Percentiles rank a stretch among this genome's conserved stretches.
phyloP scores from a whole-genome alignment of 169 alveolate genomes.

The Babesia ovis region DNA sequence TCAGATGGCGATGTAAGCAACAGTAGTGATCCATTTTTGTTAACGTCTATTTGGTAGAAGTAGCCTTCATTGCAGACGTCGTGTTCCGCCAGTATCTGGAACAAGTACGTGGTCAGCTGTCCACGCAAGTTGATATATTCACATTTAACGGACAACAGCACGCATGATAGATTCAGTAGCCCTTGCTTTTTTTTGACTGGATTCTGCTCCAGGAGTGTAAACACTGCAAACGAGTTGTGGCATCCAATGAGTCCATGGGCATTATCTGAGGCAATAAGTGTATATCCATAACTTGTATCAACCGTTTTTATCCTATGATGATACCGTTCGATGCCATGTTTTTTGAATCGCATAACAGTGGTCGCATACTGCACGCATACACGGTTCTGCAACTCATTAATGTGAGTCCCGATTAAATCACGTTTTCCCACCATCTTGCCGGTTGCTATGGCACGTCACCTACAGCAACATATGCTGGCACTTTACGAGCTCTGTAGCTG shows the following conservation, averaged over 20 bases:
- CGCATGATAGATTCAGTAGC: not conserved
- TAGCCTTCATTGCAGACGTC: conserved; percentile 37
- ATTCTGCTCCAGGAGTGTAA: conserved; percentile 50
- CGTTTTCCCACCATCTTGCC: not conserved
- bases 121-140: conserved; percentile 18
- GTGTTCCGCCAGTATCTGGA: conserved; percentile 47
- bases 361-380: conserved; percentile 26
- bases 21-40: conserved; percentile 37
- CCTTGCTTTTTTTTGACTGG: conserved; percentile 22
- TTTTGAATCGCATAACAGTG: conserved; percentile 7
- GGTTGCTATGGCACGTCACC: no score
- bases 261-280: conserved; percentile 1
- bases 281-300: conserved; percentile 10
- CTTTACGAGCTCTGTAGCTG: no score
- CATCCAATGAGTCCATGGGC: conserved; percentile 23
- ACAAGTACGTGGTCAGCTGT: conserved; percentile 15
- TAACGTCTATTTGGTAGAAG: conserved; percentile 52
- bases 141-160: conserved; percentile 47
- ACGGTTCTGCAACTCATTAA: conserved; percentile 10
- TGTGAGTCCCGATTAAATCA: conserved; percentile 18
- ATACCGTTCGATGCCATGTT: not conserved
- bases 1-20: conserved; percentile 23
- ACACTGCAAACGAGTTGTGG: conserved; percentile 35
- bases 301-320: not conserved
- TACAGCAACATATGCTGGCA: no score